A percentile compares a stretch with the other conserved stretches of the same genome.
These are phyloP conservation scores for Blepharisma japonicum DNA, from an alignment of 73 alveolate species.

Conservation along the genomic window DNA sequence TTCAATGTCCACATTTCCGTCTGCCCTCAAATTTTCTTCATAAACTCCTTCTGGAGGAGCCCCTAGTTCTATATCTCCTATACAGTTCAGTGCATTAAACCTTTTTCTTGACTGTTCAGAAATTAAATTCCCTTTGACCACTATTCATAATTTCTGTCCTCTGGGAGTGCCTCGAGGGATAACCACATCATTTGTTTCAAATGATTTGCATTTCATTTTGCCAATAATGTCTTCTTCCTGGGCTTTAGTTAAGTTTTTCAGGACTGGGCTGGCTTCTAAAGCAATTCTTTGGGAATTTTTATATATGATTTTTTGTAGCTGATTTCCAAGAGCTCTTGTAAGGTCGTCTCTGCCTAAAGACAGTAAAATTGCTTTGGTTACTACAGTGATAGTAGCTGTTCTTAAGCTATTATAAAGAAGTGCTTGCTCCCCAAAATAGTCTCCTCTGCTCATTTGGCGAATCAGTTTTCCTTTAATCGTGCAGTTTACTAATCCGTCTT, in stretches of 20 bases:
- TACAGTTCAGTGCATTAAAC: no score
- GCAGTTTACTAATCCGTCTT: conserved; percentile 61
- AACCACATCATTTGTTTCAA: background rate
- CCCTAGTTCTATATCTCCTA: no score
- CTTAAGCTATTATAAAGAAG: conserved; percentile 44
- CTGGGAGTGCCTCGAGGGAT: conserved; percentile 9
- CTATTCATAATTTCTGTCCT: background rate
- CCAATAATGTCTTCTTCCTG: background rate
- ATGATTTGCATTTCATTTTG: background rate
- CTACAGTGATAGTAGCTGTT: conserved; percentile 56
- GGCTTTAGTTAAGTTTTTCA: conserved; percentile 13
- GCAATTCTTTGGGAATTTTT: conserved; percentile 12
- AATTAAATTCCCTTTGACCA: conserved; percentile 17
- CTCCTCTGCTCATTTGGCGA: conserved; percentile 54
- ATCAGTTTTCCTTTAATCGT: conserved; percentile 51
- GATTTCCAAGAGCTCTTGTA: background rate
- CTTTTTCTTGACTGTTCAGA: no score
- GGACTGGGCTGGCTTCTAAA: background rate
- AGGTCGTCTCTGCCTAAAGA: background rate
- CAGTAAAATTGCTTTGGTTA: background rate
- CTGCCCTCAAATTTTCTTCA: background rate
- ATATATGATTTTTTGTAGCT: conserved; percentile 24
- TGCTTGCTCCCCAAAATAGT: conserved; percentile 55
- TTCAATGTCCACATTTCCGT: background rate
- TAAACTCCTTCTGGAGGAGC: background rate